Evolutionary conservation across 495 filamentous ascomycete genomes (phyloP), one percentile per base, ranked within the genome.

Genomic region (Physcia stellaris): DNA sequence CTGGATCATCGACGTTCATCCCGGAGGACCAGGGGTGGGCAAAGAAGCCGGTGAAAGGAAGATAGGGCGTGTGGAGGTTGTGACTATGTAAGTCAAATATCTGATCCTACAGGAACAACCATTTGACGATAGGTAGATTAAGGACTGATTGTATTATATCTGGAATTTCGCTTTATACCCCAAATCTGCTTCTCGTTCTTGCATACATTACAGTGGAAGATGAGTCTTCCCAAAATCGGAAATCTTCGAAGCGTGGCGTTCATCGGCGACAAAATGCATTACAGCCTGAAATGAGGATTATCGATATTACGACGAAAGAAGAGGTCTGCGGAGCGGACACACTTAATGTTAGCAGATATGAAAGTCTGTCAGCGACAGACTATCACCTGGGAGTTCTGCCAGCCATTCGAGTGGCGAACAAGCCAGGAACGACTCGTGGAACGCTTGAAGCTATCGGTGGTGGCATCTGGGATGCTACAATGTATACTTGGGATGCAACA

Each of bases 61-160:
- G 40, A 70, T 79, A 49, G 88, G 83, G 12, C 75, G 75, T 51
- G 86, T 83, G 23, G 85, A 94, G 48, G 86, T 94, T 47, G 69
- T 84, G 40, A 90, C 88, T 51, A 84, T 90, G 83, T 93, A 56
- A 59, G 85, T 67, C 17, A 3, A 4, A 19, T 2, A 17, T 18
- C 40, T 24, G 29, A 51, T 59, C 28, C 48, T 24, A 24, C 21
- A 21, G 29, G 4, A 34, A 16, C 31, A 30, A 2, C 28, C 6
- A 29, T 30, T 12, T 36, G 1, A 11, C 20, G 7, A 6, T 35
- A 32, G 31, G 6, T 42, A 93, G 85, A 63, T 71, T 96, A 60
- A 80, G 83, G 49, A 87, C 87, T 48, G 90, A 96, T 64, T 95
- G 92, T 62, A 83, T 88, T 46, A 81, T 98, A 67, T 93, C 88